Conservation (phyloP, 2,329 filamentous ascomycete genomes). For the Neodidymelliopsis sp. region DNA sequence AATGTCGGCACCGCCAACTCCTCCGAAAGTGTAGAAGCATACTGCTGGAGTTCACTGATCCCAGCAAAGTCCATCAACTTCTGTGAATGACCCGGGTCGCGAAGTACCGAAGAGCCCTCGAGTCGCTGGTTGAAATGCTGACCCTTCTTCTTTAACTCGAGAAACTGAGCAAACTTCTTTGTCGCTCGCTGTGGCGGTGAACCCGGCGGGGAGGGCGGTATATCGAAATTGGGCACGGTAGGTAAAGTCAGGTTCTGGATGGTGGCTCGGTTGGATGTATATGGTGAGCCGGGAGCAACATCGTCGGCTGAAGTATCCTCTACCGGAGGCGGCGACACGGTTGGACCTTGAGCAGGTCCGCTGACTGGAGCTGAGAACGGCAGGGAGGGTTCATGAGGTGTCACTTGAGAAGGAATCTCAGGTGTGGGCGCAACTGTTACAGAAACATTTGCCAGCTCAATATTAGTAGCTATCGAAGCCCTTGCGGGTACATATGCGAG, state of each 20-base stretch:
- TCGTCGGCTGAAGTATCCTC: constrained; percentile 24
- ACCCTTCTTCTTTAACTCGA: constrained; percentile 77
- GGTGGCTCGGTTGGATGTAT: constrained; percentile 69
- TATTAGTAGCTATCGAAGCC: constrained; percentile 59
- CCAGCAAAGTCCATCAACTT: constrained; percentile 76
- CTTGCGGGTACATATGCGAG: constrained; percentile 27
- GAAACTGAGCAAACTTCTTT: constrained; percentile 75
- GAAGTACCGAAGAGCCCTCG: constrained; percentile 69
- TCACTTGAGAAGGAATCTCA: constrained; percentile 14
- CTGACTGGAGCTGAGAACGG: constrained; percentile 23
- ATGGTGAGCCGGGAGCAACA: constrained; percentile 64
- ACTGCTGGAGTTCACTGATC: constrained; percentile 65
- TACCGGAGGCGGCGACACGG: constrained; percentile 28
- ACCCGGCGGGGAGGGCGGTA: constrained; percentile 75
- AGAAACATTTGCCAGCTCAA: constrained; percentile 38
- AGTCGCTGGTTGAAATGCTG: constrained; percentile 81
- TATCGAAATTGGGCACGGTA: constrained; percentile 73
- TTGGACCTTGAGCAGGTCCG: constrained; percentile 41
- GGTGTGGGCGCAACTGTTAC: constrained; percentile 24
- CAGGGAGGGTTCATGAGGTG: constrained; percentile 16
- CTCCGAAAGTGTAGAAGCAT: constrained; percentile 64
- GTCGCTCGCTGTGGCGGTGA: constrained; percentile 57
- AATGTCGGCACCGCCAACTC: constrained; percentile 49
- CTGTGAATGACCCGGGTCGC: constrained; percentile 75
- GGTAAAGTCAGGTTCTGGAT: constrained; percentile 79